These are phyloP conservation scores for Blastosporella zonata DNA, from an alignment of 1,284 basidiomycete species.

Conservation along the genomic window DNA sequence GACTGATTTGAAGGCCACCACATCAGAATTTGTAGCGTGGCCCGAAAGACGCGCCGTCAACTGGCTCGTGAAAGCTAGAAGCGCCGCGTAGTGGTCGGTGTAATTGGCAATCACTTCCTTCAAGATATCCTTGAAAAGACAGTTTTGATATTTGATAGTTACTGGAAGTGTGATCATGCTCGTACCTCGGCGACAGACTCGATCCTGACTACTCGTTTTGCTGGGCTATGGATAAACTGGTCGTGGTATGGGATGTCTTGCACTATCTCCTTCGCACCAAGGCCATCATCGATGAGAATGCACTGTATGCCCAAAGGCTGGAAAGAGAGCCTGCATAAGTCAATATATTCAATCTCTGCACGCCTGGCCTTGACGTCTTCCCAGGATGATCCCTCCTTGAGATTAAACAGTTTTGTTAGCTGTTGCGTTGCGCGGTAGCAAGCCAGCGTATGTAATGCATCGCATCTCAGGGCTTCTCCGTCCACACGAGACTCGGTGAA, in stretches of 20 bases:
- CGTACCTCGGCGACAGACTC: conserved; percentile 65
- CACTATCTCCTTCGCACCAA: conserved; percentile 47
- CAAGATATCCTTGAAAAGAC: conserved; percentile 25
- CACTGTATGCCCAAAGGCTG: conserved; percentile 53
- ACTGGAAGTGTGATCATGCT: background rate
- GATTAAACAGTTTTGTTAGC: conserved; percentile 45
- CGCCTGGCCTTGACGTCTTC: conserved; percentile 51
- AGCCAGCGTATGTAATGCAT: conserved; percentile 55
- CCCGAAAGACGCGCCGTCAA: conserved; percentile 33
- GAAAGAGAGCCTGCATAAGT: conserved; percentile 56
- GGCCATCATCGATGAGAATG: conserved; percentile 69
- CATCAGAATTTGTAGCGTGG: conserved; percentile 40
- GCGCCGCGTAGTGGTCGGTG: conserved; percentile 19
- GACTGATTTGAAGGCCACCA: conserved; percentile 74
- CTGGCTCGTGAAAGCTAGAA: conserved; percentile 31
- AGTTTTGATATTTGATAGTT: background rate
- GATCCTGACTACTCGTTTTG: conserved; percentile 62
- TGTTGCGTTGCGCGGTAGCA: conserved; percentile 55
- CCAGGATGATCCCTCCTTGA: conserved; percentile 49
- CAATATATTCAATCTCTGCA: conserved; percentile 42
- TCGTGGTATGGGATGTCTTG: conserved; percentile 61
- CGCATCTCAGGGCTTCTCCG: conserved; percentile 46
- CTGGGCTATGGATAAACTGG: conserved; percentile 46
- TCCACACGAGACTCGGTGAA: conserved; percentile 54
- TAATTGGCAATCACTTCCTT: conserved; percentile 21